Percentiles rank a stretch among this genome's conserved stretches.
These are phyloP conservation scores for Neofusicoccum laricinum DNA, from an alignment of 2,329 filamentous ascomycete species.

Conservation along the genomic window DNA sequence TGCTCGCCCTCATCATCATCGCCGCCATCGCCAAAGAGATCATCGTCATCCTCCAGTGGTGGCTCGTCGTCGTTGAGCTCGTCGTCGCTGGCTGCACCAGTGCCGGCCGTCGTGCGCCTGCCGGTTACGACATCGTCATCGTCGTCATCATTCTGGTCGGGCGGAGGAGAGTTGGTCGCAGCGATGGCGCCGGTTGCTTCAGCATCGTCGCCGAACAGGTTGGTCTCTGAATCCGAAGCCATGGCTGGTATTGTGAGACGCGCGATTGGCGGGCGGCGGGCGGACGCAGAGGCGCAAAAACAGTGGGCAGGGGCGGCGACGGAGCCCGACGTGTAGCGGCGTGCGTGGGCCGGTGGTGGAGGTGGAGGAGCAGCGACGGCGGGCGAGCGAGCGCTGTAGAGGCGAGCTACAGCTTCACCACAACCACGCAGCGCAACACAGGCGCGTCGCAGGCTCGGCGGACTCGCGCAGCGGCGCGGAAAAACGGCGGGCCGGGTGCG, in stretches of 20 bases:
- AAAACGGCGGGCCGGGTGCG: neutral
- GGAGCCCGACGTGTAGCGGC: neutral
- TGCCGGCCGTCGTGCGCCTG: neutral
- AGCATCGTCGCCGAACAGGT: slow-evolving; percentile 32
- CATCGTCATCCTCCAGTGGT: slow-evolving; percentile 26
- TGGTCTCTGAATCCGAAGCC: slow-evolving; percentile 33
- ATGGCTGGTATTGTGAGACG: slow-evolving; percentile 25
- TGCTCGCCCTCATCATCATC: slow-evolving; percentile 38
- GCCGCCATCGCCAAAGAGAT: slow-evolving; percentile 40
- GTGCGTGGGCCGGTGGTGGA: neutral
- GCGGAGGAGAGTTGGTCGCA: slow-evolving; percentile 21
- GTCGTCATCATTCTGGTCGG: slow-evolving; percentile 10
- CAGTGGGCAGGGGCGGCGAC: neutral
- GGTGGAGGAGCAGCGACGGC: neutral
- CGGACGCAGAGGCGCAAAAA: neutral
- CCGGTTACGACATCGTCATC: slow-evolving; percentile 15
- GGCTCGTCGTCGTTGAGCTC: slow-evolving; percentile 29
- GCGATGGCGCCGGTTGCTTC: slow-evolving; percentile 31
- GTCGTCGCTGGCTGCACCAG: slow-evolving; percentile 12
- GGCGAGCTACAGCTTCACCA: neutral
- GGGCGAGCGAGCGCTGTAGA: neutral
- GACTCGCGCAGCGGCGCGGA: neutral
- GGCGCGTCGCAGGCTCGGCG: slow-evolving; percentile 3
- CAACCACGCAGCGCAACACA: neutral
- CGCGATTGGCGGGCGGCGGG: neutral